Percentiles rank a stretch among this genome's conserved stretches.
Conservation (phyloP, 1,139 yeast species). For the Suhomyces panamericanus region DNA sequence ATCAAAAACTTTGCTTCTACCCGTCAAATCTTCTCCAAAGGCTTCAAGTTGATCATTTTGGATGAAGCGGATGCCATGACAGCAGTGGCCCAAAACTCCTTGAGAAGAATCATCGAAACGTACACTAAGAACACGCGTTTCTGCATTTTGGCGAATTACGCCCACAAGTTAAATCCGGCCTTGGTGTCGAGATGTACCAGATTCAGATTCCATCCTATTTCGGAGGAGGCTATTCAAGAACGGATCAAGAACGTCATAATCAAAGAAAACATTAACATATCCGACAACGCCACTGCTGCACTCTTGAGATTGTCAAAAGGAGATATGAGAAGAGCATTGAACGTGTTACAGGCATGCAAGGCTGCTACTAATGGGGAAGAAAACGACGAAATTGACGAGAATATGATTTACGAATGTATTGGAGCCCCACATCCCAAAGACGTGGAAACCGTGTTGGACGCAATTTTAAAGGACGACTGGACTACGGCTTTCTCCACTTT, state of each 20-base stretch:
- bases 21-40: slow-evolving; percentile 78
- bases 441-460: slow-evolving; percentile 69
- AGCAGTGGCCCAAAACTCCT: slow-evolving; percentile 91
- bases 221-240: slow-evolving; percentile 62
- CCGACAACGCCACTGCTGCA: slow-evolving; percentile 61
- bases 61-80: slow-evolving; percentile 99
- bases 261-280: slow-evolving; percentile 61
- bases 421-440: slow-evolving; percentile 95
- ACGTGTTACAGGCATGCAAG: slow-evolving; percentile 91
- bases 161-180: slow-evolving; percentile 95
- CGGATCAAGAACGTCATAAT: slow-evolving; percentile 69
- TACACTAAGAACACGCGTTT: slow-evolving; percentile 94
- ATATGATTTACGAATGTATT: slow-evolving; percentile 87
- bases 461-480: slow-evolving; percentile 88
- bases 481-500: slow-evolving; percentile 70
- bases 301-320: slow-evolving; percentile 75
- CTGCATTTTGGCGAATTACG: slow-evolving; percentile 93
- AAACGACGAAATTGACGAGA: slow-evolving; percentile 56
- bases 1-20: slow-evolving; percentile 86
- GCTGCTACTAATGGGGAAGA: slow-evolving; percentile 59
- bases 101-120: slow-evolving; percentile 88
- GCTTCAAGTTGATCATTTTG: slow-evolving; percentile 85
- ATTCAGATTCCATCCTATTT: slow-evolving; percentile 86
- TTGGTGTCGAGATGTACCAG: slow-evolving; percentile 91
- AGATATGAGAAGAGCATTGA: slow-evolving; percentile 94